phyloP scores from a whole-genome alignment of 106 monocot genomes.

The Platanthera zijinensis region DNA sequence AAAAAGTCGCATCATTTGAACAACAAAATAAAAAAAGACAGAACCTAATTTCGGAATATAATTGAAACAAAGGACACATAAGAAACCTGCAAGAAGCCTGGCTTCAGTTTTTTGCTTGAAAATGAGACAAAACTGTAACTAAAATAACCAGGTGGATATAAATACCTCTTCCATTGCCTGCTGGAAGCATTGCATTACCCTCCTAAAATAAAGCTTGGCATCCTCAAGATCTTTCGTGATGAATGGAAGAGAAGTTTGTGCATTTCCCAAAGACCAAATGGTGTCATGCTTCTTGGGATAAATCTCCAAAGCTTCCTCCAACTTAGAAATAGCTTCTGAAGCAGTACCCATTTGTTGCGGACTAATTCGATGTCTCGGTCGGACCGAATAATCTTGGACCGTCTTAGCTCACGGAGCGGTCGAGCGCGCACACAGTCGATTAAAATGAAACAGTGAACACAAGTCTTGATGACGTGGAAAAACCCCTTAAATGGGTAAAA shows the following conservation, averaged over 20 bases:
- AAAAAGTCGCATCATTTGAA: too few relatives aligned
- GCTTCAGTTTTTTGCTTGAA: not conserved
- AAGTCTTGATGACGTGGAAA: too few relatives aligned
- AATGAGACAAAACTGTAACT: not conserved
- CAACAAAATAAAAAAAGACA: too few relatives aligned
- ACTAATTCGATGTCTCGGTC: too few relatives aligned
- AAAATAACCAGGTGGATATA: not conserved
- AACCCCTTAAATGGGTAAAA: too few relatives aligned
- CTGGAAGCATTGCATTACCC: constrained; percentile 61
- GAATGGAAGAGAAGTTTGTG: constrained; percentile 75
- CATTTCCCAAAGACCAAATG: constrained; percentile 87
- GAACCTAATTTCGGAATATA: too few relatives aligned
- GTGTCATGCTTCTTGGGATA: constrained; percentile 72
- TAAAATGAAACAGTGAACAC: too few relatives aligned
- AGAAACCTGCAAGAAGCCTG: constrained; percentile 32
- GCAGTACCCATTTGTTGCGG: too few relatives aligned
- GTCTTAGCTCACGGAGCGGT: too few relatives aligned
- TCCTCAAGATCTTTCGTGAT: constrained; percentile 28
- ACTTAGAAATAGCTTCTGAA: constrained; percentile 59
- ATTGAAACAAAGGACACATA: not conserved
- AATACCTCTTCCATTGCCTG: constrained; percentile 54
- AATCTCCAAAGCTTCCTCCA: constrained; percentile 78
- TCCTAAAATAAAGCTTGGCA: constrained; percentile 52
- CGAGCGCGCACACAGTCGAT: too few relatives aligned
- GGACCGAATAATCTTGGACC: too few relatives aligned